Conservation (phyloP, 139 green algal species). For the Chlamydomonas schloesseri region DNA sequence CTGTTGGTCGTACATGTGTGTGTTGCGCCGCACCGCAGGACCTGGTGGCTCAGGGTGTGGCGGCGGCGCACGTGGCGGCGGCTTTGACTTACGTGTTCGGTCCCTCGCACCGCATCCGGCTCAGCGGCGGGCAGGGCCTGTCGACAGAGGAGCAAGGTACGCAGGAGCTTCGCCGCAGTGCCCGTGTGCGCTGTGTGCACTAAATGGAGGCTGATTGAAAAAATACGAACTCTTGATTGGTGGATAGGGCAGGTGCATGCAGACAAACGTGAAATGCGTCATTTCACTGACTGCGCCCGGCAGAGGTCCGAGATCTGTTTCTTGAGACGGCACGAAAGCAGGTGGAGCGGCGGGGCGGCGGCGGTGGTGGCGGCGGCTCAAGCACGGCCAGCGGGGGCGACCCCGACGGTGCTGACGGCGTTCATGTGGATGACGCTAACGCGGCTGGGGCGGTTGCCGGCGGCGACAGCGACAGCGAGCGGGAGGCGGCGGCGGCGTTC, state of each 20-base stretch:
- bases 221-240: too few relatives aligned
- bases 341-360: background rate
- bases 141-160: background rate
- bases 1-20: too few relatives aligned
- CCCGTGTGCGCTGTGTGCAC: too few relatives aligned
- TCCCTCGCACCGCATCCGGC: background rate
- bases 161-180: too few relatives aligned
- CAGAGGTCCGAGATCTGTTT: background rate
- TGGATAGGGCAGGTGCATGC: background rate
- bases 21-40: background rate
- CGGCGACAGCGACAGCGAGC: background rate
- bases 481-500: background rate
- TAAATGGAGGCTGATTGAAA: too few relatives aligned
- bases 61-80: background rate
- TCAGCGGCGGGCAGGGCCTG: background rate
- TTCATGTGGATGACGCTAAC: too few relatives aligned
- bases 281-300: background rate
- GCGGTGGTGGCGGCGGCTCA: too few relatives aligned
- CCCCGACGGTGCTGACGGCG: too few relatives aligned
- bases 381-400: background rate
- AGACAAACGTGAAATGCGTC: too few relatives aligned
- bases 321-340: slow-evolving; percentile 11
- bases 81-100: background rate
- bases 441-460: background rate
- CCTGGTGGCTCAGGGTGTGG: background rate